Percentiles rank a stretch among this genome's conserved stretches.
These are phyloP conservation scores for Aspergillus incahuasiensis DNA, from an alignment of 495 filamentous ascomycete species.

Conservation along the genomic window DNA sequence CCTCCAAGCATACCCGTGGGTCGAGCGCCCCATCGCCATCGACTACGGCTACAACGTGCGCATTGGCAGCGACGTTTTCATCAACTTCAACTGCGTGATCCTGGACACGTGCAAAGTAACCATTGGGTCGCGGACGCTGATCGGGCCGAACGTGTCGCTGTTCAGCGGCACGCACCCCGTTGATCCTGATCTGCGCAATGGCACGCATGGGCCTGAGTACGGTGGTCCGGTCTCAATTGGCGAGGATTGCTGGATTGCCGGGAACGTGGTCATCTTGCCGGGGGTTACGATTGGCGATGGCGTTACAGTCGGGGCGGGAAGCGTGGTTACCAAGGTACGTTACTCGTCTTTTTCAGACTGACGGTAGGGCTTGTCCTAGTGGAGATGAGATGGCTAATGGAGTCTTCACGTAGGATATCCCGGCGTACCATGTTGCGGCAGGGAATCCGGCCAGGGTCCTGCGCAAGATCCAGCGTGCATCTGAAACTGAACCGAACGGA, in stretches of 20 bases:
- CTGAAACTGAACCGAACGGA: not conserved
- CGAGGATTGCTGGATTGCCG: constrained; percentile 88
- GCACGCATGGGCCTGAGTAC: constrained; percentile 67
- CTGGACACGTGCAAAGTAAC: constrained; percentile 74
- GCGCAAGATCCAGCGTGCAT: constrained; percentile 35
- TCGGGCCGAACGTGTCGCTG: constrained; percentile 72
- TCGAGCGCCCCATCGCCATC: constrained; percentile 63
- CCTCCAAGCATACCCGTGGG: constrained; percentile 57
- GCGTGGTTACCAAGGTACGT: constrained; percentile 68
- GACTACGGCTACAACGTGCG: constrained; percentile 77
- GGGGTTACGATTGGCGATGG: constrained; percentile 81
- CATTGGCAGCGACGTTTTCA: constrained; percentile 62
- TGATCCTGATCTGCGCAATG: constrained; percentile 68
- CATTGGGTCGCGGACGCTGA: constrained; percentile 72
- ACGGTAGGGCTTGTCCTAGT: too few relatives aligned
- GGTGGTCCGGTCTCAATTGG: constrained; percentile 73
- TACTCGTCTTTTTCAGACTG: too few relatives aligned
- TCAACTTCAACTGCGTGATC: constrained; percentile 73
- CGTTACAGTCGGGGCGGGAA: constrained; percentile 71
- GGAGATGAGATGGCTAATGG: too few relatives aligned
- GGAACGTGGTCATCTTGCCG: constrained; percentile 66
- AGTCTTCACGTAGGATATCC: constrained; percentile 45
- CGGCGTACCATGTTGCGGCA: constrained; percentile 56
- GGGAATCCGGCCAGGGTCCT: constrained; percentile 66
- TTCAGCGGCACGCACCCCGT: constrained; percentile 72